Percentiles rank a stretch among this genome's conserved stretches.
phyloP scores from a whole-genome alignment of 805 yeast genomes.

The Lachancea mirantina region DNA sequence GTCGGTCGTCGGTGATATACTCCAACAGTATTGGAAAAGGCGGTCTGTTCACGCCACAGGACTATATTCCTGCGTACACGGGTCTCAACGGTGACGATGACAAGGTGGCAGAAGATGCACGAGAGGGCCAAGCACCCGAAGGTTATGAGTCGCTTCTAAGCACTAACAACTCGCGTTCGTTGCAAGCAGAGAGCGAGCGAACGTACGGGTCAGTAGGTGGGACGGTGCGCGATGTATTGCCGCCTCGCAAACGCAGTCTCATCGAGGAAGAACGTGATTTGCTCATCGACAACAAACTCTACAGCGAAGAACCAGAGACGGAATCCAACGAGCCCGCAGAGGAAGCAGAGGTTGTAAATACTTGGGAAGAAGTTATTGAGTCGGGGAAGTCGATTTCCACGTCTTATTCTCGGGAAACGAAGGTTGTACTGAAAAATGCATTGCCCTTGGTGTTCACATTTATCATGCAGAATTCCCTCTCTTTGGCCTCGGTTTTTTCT shows the following conservation, averaged over 20 bases:
- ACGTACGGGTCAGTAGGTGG: conserved; percentile 7
- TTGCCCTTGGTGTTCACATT: conserved; percentile 62
- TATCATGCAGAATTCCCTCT: conserved; percentile 60
- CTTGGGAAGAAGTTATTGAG: conserved; percentile 29
- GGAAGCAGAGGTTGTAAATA: conserved; percentile 17
- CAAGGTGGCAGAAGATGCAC: neutral
- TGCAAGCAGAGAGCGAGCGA: conserved; percentile 13
- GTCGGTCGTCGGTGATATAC: conserved; percentile 28
- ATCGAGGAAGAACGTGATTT: conserved; percentile 30
- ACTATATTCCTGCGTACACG: conserved; percentile 18
- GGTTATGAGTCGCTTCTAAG: conserved; percentile 12
- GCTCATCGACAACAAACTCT: conserved; percentile 27
- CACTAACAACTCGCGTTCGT: conserved; percentile 19
- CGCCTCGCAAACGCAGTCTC: conserved; percentile 6
- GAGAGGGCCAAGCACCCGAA: neutral
- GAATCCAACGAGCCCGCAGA: too few relatives aligned
- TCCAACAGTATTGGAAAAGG: conserved; percentile 31
- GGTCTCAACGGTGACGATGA: conserved; percentile 3
- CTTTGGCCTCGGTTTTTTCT: conserved; percentile 70
- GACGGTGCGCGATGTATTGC: conserved; percentile 1
- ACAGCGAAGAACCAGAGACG: conserved; percentile 4
- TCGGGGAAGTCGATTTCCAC: conserved; percentile 25
- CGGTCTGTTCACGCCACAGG: conserved; percentile 28
- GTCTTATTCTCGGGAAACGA: conserved; percentile 38
- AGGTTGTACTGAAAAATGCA: conserved; percentile 38